Evolutionary conservation across 1,284 basidiomycete species (phyloP).

Genomic region (Apiotrichum laibachii): DNA sequence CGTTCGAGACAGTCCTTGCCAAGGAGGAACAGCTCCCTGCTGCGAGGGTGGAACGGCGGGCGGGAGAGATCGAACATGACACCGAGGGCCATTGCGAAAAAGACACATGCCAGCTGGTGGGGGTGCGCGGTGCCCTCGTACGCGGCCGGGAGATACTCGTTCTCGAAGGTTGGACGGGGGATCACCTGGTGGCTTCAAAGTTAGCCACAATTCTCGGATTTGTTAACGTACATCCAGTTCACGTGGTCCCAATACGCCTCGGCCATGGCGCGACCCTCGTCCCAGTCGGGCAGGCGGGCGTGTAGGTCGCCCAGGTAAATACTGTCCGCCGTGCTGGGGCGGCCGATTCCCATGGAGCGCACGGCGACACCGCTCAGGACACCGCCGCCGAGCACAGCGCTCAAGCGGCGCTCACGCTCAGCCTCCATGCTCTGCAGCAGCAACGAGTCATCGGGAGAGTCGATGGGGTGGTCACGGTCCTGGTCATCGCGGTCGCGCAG

Average conservation of each 20-base stretch:
- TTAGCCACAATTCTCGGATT: not conserved
- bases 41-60: conserved; percentile 38
- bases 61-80: conserved; percentile 45
- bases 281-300: conserved; percentile 40
- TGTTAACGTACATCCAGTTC: conserved; percentile 44
- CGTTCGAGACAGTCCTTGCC: conserved; percentile 40
- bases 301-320: conserved; percentile 4
- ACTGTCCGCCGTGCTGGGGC: not conserved
- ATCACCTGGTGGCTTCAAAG: conserved; percentile 34
- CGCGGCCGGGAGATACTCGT: conserved; percentile 43
- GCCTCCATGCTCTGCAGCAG: no score
- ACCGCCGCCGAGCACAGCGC: not conserved
- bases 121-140: conserved; percentile 40
- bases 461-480: not conserved
- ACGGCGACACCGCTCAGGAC: not conserved
- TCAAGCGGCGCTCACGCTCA: not conserved
- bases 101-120: conserved; percentile 49
- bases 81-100: conserved; percentile 47
- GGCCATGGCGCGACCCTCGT: conserved; percentile 37
- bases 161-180: conserved; percentile 42
- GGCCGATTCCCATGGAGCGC: not conserved
- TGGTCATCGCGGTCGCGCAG: conserved; percentile 25
- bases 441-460: no score
- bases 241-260: conserved; percentile 50
- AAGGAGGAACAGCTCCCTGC: conserved; percentile 38